Percentiles rank a stretch among this genome's conserved stretches.
These are phyloP conservation scores for Pouteria campechiana DNA, from an alignment of 179 eudicot species.

Conservation along the genomic window DNA sequence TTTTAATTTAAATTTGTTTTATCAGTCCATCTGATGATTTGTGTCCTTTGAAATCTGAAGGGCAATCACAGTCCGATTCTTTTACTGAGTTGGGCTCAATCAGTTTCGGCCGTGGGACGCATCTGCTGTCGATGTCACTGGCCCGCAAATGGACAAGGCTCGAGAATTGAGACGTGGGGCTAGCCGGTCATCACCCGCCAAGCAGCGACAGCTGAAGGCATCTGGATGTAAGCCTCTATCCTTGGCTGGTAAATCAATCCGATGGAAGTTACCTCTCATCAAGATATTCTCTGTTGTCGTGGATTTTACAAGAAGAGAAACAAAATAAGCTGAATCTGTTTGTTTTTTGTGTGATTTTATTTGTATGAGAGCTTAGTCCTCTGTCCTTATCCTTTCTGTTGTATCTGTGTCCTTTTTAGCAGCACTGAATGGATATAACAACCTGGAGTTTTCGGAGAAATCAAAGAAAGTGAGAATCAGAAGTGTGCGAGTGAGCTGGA, in stretches of 20 bases:
- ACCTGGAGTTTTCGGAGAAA: neutral
- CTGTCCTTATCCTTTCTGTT: neutral
- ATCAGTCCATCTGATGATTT: neutral
- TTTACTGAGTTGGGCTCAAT: constrained; percentile 1
- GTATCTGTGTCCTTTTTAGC: neutral
- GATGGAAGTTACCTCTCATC: neutral
- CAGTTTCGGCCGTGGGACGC: neutral
- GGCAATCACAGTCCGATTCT: neutral
- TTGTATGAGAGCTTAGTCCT: neutral
- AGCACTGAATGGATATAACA: constrained; percentile 1
- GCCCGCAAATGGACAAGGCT: constrained; percentile 12
- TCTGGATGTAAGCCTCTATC: constrained; percentile 1
- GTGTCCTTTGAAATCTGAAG: constrained; percentile 2
- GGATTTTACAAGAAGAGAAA: constrained; percentile 6
- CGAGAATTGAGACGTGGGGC: constrained; percentile 8
- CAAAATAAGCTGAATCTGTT: constrained; percentile 9
- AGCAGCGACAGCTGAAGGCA: constrained; percentile 1
- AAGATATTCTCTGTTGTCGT: neutral
- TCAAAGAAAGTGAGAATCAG: constrained; percentile 6
- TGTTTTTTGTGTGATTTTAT: constrained; percentile 4
- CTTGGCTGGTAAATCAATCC: neutral
- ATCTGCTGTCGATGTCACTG: neutral
- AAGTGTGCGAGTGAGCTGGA: constrained; percentile 8
- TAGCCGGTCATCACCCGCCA: constrained; percentile 9
- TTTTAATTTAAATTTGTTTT: neutral